phyloP scores from a whole-genome alignment of 345 rosid genomes.

The Salix arbutifolia region DNA sequence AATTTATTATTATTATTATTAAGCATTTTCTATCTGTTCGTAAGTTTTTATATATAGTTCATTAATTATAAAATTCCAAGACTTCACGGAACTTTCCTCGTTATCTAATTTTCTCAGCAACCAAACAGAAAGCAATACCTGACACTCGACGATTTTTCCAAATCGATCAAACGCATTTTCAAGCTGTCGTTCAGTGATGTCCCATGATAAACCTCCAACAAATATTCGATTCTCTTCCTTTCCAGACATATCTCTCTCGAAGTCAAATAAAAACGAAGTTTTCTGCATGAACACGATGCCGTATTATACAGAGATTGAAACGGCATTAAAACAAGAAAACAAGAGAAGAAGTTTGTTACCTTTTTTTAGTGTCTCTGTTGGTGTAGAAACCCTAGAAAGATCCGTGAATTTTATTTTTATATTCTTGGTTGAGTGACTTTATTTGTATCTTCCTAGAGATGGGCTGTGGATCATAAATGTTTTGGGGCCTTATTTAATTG shows the following conservation, averaged over 20 bases:
- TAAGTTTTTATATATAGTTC: neutral
- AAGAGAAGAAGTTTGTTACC: neutral
- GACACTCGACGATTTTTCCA: constrained; percentile 79
- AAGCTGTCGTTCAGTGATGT: constrained; percentile 78
- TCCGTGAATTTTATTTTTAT: neutral
- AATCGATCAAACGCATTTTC: constrained; percentile 73
- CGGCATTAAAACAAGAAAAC: neutral
- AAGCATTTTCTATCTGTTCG: neutral
- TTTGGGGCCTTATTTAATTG: neutral
- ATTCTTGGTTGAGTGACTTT: neutral
- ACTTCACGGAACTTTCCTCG: neutral
- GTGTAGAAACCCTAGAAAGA: neutral
- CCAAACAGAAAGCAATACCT: constrained; percentile 46
- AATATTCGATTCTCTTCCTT: constrained; percentile 82
- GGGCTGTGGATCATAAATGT: neutral
- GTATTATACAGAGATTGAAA: neutral
- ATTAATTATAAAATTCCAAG: neutral
- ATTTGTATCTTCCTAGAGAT: neutral
- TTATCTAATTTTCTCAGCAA: constrained; percentile 7
- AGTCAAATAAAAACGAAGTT: neutral
- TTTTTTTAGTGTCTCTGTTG: neutral
- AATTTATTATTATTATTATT: no score
- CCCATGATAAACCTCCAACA: constrained; percentile 90
- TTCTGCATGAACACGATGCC: neutral
- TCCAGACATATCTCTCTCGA: constrained; percentile 50